Evolutionary conservation across 2,329 filamentous ascomycete genomes (phyloP).

Genomic region (Phoma sp.): DNA sequence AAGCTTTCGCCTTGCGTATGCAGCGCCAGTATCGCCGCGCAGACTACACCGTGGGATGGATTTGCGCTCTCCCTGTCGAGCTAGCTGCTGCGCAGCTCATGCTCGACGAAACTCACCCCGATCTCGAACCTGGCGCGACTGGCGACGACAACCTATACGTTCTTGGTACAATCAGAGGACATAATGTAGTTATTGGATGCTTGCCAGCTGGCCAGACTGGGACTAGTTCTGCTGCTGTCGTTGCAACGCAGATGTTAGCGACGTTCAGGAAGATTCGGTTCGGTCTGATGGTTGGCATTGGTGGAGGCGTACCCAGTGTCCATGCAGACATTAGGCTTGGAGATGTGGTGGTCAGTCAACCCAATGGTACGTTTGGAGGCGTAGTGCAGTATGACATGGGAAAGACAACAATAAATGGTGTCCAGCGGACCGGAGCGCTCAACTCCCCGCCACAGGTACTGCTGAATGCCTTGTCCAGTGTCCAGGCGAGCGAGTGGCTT

Average conservation of each 20-base stretch:
- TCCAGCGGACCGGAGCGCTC: conserved; percentile 13
- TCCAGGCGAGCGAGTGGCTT: conserved; percentile 4
- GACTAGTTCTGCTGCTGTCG: neutral
- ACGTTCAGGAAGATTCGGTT: neutral
- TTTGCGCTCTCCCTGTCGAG: neutral
- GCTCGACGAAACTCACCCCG: neutral
- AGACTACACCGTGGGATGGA: neutral
- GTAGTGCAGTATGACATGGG: conserved; percentile 1
- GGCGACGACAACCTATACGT: neutral
- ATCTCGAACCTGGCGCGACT: neutral
- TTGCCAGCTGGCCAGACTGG: neutral
- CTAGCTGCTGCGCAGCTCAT: neutral
- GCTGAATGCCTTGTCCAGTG: conserved; percentile 13
- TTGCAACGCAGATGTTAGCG: neutral
- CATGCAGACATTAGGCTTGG: neutral
- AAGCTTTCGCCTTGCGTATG: neutral
- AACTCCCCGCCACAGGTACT: conserved; percentile 19
- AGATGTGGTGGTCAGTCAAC: neutral
- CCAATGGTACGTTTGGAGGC: neutral
- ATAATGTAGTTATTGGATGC: neutral
- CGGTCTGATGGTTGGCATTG: neutral
- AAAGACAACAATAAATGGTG: conserved; percentile 9
- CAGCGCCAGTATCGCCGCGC: neutral
- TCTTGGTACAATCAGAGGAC: neutral
- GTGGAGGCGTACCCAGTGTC: neutral